These are phyloP conservation scores for Macrolepiota albuminosa DNA, from an alignment of 768 basidiomycete species.

Conservation along the genomic window DNA sequence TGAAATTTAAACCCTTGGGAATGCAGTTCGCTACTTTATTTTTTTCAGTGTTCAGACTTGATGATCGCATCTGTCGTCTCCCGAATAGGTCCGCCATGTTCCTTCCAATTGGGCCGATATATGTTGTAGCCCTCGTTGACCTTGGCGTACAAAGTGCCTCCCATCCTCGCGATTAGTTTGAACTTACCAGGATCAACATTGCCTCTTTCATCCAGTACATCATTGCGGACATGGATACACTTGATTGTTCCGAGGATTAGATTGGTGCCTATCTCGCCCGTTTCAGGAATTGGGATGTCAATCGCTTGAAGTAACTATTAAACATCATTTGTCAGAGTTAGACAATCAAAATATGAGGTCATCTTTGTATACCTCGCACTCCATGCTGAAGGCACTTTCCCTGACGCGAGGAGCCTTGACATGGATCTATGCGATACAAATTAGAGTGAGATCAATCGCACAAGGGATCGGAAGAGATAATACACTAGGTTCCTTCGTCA, in stretches of 20 bases:
- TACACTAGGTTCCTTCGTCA: slow-evolving; percentile 55
- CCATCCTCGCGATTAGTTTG: slow-evolving; percentile 46
- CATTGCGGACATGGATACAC: slow-evolving; percentile 53
- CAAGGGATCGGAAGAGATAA: slow-evolving; percentile 12
- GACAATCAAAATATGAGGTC: neutral
- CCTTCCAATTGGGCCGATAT: slow-evolving; percentile 48
- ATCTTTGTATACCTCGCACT: slow-evolving; percentile 40
- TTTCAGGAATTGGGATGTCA: slow-evolving; percentile 36
- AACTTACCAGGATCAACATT: slow-evolving; percentile 45
- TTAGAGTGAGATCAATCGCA: neutral
- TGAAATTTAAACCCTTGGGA: too few species aligned
- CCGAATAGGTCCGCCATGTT: slow-evolving; percentile 13
- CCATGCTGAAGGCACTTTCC: slow-evolving; percentile 61
- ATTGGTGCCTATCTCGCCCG: slow-evolving; percentile 30
- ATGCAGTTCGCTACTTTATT: neutral
- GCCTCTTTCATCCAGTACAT: slow-evolving; percentile 39
- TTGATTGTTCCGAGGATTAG: slow-evolving; percentile 52
- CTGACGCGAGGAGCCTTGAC: slow-evolving; percentile 51
- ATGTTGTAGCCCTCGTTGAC: slow-evolving; percentile 47
- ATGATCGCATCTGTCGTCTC: slow-evolving; percentile 2
- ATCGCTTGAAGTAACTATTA: slow-evolving; percentile 37
- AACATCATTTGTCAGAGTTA: slow-evolving; percentile 20
- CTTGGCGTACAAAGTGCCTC: slow-evolving; percentile 42
- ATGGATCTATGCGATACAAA: slow-evolving; percentile 28
- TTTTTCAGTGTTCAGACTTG: neutral